Percentiles rank a stretch among this genome's conserved stretches.
Conservation (phyloP, 768 basidiomycete species). For the Tricholoma saponaceum region DNA sequence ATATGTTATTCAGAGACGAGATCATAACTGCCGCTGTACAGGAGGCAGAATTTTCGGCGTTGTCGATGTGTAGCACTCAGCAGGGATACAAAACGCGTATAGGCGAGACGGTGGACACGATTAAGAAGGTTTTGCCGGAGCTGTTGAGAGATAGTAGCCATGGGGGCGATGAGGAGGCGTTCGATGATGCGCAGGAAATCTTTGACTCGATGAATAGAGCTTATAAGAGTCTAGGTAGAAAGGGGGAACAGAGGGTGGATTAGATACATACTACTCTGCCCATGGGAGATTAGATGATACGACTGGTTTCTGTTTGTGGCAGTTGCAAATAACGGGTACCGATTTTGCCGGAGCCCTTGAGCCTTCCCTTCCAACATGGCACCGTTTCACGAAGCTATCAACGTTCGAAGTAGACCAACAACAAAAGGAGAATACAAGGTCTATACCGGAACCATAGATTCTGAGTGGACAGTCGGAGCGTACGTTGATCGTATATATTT, state of each 20-base stretch:
- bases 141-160: constrained; percentile 15
- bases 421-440: constrained; percentile 14
- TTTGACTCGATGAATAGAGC: constrained; percentile 26
- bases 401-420: constrained; percentile 12
- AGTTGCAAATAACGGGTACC: no score
- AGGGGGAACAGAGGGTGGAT: neutral
- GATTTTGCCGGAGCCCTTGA: no score
- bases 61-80: constrained; percentile 46
- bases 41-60: constrained; percentile 43
- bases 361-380: constrained; percentile 25
- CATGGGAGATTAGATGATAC: no score
- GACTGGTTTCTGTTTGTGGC: no score
- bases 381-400: constrained; percentile 33
- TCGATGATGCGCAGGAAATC: constrained; percentile 37
- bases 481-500: constrained; percentile 22
- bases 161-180: constrained; percentile 18
- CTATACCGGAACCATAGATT: constrained; percentile 38
- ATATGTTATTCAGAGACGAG: constrained; percentile 28
- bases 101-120: constrained; percentile 24
- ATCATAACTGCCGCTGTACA: constrained; percentile 39
- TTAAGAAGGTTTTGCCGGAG: constrained; percentile 27
- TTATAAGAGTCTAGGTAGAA: constrained; percentile 8
- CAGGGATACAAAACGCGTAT: constrained; percentile 45
- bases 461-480: constrained; percentile 43
- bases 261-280: no score